Conservation (phyloP, 495 filamentous ascomycete species). For the Emericellopsis terricola region DNA sequence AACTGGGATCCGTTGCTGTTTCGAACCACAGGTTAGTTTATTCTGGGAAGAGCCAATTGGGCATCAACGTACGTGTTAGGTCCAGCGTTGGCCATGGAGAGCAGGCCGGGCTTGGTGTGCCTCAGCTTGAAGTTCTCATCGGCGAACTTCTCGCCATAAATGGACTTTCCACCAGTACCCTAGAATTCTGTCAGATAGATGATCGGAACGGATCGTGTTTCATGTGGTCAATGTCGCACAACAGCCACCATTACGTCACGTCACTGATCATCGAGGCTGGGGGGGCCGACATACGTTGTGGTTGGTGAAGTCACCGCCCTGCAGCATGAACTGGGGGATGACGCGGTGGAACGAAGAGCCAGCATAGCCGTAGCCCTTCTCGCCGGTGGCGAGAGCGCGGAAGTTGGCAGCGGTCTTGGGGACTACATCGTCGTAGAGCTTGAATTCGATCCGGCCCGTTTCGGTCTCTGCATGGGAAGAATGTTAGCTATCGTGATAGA, state of each 20-base stretch:
- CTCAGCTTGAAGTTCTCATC: conserved; percentile 80
- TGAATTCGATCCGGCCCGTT: conserved; percentile 88
- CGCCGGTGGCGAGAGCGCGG: conserved; percentile 90
- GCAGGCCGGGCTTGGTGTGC: conserved; percentile 60
- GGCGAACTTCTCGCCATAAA: conserved; percentile 71
- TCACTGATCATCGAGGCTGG: background rate
- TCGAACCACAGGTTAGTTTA: no score
- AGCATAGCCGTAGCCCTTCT: conserved; percentile 90
- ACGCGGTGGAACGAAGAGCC: conserved; percentile 88
- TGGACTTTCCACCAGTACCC: conserved; percentile 73
- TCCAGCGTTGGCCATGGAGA: conserved; percentile 93
- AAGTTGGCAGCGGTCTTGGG: conserved; percentile 94
- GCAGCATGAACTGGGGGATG: no score
- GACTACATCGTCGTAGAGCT: conserved; percentile 70
- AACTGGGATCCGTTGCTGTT: conserved; percentile 95
- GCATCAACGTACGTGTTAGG: no score
- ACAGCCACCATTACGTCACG: background rate
- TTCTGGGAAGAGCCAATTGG: no score
- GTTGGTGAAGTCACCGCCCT: no score
- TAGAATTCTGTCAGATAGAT: conserved; percentile 92
- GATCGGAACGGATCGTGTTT: conserved; percentile 92
- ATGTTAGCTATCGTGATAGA: no score
- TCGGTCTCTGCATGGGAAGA: no score
- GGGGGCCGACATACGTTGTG: no score
- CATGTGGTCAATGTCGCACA: conserved; percentile 44